These are phyloP conservation scores for Sonneratia caseolaris DNA, from an alignment of 345 rosid genomes.

Conservation along the genomic window DNA sequence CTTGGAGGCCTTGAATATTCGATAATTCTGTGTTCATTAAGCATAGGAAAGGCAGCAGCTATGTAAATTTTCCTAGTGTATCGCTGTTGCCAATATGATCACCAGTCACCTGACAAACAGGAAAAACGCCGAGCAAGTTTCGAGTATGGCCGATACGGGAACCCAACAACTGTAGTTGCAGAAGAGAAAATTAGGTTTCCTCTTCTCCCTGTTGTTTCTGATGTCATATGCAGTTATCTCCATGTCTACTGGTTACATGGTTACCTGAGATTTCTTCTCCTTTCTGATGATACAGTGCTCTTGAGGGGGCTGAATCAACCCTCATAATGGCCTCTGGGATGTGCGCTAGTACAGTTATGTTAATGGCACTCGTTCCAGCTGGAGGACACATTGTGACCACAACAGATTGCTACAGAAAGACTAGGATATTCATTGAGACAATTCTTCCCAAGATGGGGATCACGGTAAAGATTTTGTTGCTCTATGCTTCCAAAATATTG, in stretches of 20 bases:
- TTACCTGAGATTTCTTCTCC: neutral
- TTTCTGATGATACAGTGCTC: slow-evolving; percentile 45
- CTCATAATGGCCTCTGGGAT: slow-evolving; percentile 94
- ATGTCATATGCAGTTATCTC: neutral
- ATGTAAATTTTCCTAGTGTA: neutral
- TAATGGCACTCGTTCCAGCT: slow-evolving; percentile 92
- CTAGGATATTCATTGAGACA: slow-evolving; percentile 89
- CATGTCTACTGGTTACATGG: neutral
- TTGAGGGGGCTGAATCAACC: slow-evolving; percentile 95
- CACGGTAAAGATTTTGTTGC: slow-evolving; percentile 32
- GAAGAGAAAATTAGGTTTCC: slow-evolving; percentile 87
- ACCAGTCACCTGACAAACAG: slow-evolving; percentile 16
- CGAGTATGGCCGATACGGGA: slow-evolving; percentile 97
- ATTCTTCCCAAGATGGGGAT: slow-evolving; percentile 91
- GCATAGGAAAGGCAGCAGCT: no score
- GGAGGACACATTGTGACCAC: slow-evolving; percentile 95
- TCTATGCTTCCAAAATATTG: neutral
- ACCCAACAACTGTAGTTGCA: slow-evolving; percentile 74
- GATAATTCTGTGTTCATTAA: neutral
- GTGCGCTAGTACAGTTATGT: slow-evolving; percentile 90
- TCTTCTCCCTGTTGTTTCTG: neutral
- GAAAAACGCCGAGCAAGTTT: slow-evolving; percentile 78
- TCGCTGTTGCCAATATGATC: neutral
- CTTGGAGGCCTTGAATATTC: neutral
- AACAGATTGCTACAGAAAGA: slow-evolving; percentile 90